Conservation (phyloP, 257 asterid species). For the Solanum habrochaites region DNA sequence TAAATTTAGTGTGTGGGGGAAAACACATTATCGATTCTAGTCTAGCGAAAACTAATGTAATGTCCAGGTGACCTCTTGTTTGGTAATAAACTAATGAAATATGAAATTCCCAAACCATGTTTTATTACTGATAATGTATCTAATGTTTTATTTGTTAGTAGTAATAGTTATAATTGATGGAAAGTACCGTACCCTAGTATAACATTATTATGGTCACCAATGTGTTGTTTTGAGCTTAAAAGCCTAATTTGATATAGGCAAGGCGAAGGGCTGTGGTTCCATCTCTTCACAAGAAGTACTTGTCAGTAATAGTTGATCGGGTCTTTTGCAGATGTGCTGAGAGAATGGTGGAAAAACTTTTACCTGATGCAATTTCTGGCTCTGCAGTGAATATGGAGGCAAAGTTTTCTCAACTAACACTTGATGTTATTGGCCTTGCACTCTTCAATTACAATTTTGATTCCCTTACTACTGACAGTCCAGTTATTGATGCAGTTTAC, state of each 20-base stretch:
- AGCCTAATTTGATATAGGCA: slow-evolving; percentile 41
- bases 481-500: slow-evolving; percentile 92
- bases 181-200: neutral
- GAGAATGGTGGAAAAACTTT: slow-evolving; percentile 74
- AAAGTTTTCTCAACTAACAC: slow-evolving; percentile 86
- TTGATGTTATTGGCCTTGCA: slow-evolving; percentile 86
- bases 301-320: slow-evolving; percentile 90
- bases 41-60: neutral
- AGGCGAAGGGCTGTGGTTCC: slow-evolving; percentile 99
- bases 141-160: neutral
- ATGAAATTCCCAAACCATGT: neutral
- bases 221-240: slow-evolving; percentile 10
- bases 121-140: neutral
- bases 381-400: slow-evolving; percentile 85
- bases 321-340: slow-evolving; percentile 93
- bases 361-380: slow-evolving; percentile 35
- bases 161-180: neutral
- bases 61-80: neutral
- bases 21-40: neutral
- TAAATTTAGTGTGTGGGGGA: neutral
- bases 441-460: slow-evolving; percentile 87
- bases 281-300: slow-evolving; percentile 97
- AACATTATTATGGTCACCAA: neutral
- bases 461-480: slow-evolving; percentile 73
- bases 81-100: neutral